A percentile compares a stretch with the other conserved stretches of the same genome.
Evolutionary conservation across 371 early-diverging fungal genomes (phyloP).

Genomic region (Syncephalastrum contaminatum): DNA sequence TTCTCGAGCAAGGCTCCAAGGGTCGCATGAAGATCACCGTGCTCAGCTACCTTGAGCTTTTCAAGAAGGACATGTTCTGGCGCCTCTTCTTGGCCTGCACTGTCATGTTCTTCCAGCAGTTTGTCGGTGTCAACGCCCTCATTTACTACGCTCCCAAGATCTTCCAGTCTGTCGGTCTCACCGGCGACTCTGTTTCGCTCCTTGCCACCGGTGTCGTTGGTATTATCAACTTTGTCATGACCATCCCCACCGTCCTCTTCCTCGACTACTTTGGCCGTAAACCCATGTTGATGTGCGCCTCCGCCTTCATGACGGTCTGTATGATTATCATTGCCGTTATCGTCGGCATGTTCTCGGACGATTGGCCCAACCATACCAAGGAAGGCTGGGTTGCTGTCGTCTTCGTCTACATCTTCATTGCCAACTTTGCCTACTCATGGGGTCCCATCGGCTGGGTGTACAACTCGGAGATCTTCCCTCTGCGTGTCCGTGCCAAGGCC

Average conservation of each 20-base stretch:
- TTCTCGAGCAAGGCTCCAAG: conserved; percentile 18
- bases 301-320: conserved; percentile 32
- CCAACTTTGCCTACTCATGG: conserved; percentile 81
- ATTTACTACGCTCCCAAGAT: conserved; percentile 75
- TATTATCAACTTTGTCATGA: conserved; percentile 62
- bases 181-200: conserved; percentile 48
- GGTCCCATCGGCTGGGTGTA: conserved; percentile 87
- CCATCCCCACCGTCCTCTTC: conserved; percentile 63
- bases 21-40: conserved; percentile 36
- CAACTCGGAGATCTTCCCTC: conserved; percentile 81
- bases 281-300: conserved; percentile 47
- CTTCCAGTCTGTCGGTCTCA: conserved; percentile 65
- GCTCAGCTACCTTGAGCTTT: conserved; percentile 70
- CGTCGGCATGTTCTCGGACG: conserved; percentile 31
- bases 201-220: conserved; percentile 74
- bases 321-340: conserved; percentile 47
- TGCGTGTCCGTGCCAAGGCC: conserved; percentile 73
- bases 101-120: conserved; percentile 73
- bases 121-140: conserved; percentile 74
- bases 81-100: conserved; percentile 65
- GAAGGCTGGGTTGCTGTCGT: conserved; percentile 49
- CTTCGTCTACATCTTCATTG: conserved; percentile 60
- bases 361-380: conserved; percentile 32
- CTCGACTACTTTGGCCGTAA: conserved; percentile 69
- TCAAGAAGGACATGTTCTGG: conserved; percentile 56